A percentile compares a stretch with the other conserved stretches of the same genome.
These are phyloP conservation scores for Myrica gale DNA, from an alignment of 306 rosid species.

Conservation along the genomic window DNA sequence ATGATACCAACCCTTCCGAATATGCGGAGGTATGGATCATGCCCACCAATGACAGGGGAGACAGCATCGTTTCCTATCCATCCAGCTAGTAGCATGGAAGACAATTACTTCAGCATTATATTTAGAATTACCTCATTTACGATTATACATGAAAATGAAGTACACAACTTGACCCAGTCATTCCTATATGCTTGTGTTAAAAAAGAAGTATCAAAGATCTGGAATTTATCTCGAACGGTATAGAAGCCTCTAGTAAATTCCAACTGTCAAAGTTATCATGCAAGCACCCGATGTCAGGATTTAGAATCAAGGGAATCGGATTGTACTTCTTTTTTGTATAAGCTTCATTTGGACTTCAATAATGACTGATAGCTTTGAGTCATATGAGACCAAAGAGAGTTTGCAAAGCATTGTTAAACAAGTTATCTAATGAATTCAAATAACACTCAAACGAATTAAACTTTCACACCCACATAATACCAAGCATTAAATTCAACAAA, in stretches of 20 bases:
- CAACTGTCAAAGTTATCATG: background rate
- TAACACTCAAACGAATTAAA: too few species aligned
- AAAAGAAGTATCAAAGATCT: slow-evolving; percentile 7
- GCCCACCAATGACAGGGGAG: slow-evolving; percentile 88
- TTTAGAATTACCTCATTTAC: slow-evolving; percentile 10
- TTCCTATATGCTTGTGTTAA: background rate
- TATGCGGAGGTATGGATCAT: slow-evolving; percentile 70
- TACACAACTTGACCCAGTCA: background rate
- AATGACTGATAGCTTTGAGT: background rate
- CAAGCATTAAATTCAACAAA: background rate
- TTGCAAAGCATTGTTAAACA: too few species aligned
- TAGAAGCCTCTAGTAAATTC: background rate
- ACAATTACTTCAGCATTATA: slow-evolving; percentile 31
- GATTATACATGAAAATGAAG: slow-evolving; percentile 9
- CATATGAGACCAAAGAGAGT: background rate
- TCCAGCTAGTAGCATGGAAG: slow-evolving; percentile 68
- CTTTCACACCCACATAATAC: background rate
- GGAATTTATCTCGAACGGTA: background rate
- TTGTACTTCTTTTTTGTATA: background rate
- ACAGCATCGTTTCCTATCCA: slow-evolving; percentile 93
- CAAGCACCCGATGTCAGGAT: background rate
- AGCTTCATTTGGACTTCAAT: background rate
- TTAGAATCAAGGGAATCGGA: background rate
- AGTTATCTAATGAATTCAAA: too few species aligned
- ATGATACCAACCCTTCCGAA: slow-evolving; percentile 75